Conservation (phyloP, 306 rosid species). For the Ammopiptanthus mongolicus region DNA sequence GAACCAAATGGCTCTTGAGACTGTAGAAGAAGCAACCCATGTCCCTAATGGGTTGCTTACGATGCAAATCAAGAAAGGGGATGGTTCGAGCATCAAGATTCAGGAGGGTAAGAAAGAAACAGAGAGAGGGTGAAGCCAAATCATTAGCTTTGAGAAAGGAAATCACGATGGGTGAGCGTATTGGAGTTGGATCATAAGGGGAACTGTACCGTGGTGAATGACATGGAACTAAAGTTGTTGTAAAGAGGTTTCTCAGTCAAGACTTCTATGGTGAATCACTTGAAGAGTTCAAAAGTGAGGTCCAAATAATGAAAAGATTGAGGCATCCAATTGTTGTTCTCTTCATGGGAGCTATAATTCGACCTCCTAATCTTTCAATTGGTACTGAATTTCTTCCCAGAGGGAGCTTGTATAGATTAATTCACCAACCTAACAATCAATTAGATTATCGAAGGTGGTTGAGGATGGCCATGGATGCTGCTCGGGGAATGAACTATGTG, state of each 20-base stretch:
- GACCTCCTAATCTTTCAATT: conserved; percentile 92
- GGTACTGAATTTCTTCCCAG: conserved; percentile 98
- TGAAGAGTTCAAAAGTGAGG: conserved; percentile 95
- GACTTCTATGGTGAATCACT: conserved; percentile 75
- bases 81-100: too few species aligned
- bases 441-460: conserved; percentile 84
- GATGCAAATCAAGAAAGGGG: too few species aligned
- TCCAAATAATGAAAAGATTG: conserved; percentile 80
- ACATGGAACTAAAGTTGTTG: conserved; percentile 99
- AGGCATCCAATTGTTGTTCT: conserved; percentile 99
- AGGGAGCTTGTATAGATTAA: conserved; percentile 94
- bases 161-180: conserved; percentile 86
- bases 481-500: conserved; percentile 98
- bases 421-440: conserved; percentile 97
- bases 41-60: too few species aligned
- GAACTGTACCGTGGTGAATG: conserved; percentile 95
- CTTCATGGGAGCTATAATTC: conserved; percentile 97
- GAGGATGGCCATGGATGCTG: conserved; percentile 98
- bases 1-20: too few species aligned
- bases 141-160: too few species aligned
- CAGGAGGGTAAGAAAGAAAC: too few species aligned
- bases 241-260: conserved; percentile 87
- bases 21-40: too few species aligned
- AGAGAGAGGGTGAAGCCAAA: too few species aligned
- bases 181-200: conserved; percentile 98